Conservation (phyloP, 495 filamentous ascomycete genomes). For the Glarea lozoyensis region DNA sequence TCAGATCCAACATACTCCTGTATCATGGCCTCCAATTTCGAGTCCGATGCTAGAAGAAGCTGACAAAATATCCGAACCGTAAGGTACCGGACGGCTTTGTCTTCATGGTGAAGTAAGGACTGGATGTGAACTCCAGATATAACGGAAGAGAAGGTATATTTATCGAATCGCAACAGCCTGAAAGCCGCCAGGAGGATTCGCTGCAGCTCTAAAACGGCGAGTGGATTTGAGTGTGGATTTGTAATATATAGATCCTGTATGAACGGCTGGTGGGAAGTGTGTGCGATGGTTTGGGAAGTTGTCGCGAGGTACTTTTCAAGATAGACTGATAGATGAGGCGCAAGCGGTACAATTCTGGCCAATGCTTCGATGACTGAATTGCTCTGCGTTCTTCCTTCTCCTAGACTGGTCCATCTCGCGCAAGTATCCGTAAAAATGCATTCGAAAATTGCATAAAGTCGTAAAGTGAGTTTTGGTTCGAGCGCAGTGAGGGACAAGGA, state of each 20-base stretch:
- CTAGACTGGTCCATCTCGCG: slow-evolving; percentile 53
- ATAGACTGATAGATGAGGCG: slow-evolving; percentile 57
- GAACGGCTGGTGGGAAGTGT: neutral
- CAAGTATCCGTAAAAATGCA: slow-evolving; percentile 68
- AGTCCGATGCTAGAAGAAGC: slow-evolving; percentile 73
- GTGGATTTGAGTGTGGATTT: neutral
- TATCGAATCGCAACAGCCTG: slow-evolving; percentile 68
- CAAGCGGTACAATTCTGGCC: slow-evolving; percentile 69
- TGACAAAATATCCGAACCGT: slow-evolving; percentile 70
- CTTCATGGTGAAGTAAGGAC: slow-evolving; percentile 52
- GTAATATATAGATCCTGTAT: neutral
- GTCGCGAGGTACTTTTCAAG: slow-evolving; percentile 32
- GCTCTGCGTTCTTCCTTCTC: slow-evolving; percentile 10
- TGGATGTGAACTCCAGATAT: slow-evolving; percentile 59
- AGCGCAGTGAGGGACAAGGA: slow-evolving; percentile 59
- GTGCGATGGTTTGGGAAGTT: neutral
- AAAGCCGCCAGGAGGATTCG: slow-evolving; percentile 57
- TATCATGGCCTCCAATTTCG: slow-evolving; percentile 62
- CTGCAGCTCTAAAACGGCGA: slow-evolving; percentile 8
- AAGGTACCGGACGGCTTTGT: slow-evolving; percentile 62
- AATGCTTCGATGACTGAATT: slow-evolving; percentile 58
- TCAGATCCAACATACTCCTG: slow-evolving; percentile 49
- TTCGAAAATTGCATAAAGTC: slow-evolving; percentile 62
- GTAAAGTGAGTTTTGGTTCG: slow-evolving; percentile 52
- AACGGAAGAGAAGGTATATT: slow-evolving; percentile 49